Conservation (phyloP, 495 filamentous ascomycete genomes). For the Penicillium maclennaniae region DNA sequence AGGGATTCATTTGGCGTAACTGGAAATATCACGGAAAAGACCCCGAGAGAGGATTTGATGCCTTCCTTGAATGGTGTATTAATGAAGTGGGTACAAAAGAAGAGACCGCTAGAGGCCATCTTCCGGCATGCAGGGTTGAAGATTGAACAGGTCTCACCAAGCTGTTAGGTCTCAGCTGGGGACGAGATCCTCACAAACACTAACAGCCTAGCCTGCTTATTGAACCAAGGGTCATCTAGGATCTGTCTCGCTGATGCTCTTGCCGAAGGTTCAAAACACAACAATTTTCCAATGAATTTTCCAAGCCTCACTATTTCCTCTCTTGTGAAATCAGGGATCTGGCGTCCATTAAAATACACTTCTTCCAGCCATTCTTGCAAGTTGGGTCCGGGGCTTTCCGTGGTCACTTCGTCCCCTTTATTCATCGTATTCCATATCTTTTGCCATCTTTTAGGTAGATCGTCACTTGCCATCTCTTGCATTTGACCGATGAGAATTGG, state of each 20-base stretch:
- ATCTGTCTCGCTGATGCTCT: constrained; percentile 33
- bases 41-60: too few relatives aligned
- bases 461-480: constrained; percentile 30
- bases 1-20: too few relatives aligned
- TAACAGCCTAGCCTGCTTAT: constrained; percentile 9
- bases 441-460: constrained; percentile 32
- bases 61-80: too few relatives aligned
- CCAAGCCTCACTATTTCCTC: constrained; percentile 32
- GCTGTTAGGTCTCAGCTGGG: neutral
- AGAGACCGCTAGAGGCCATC: too few relatives aligned
- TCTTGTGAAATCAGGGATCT: constrained; percentile 22
- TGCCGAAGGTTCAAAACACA: constrained; percentile 31
- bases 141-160: constrained; percentile 1
- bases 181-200: neutral
- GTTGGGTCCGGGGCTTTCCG: constrained; percentile 18
- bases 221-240: constrained; percentile 34
- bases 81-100: too few relatives aligned
- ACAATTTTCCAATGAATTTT: constrained; percentile 26
- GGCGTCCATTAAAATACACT: constrained; percentile 29
- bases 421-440: constrained; percentile 21
- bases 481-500: constrained; percentile 31
- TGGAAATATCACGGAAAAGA: too few relatives aligned
- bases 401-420: constrained; percentile 2
- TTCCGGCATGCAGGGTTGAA: neutral
- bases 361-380: constrained; percentile 38